A percentile compares a stretch with the other conserved stretches of the same genome.
Evolutionary conservation across 2,329 filamentous ascomycete genomes (phyloP).

Genomic region (Trichoderma polysporum): DNA sequence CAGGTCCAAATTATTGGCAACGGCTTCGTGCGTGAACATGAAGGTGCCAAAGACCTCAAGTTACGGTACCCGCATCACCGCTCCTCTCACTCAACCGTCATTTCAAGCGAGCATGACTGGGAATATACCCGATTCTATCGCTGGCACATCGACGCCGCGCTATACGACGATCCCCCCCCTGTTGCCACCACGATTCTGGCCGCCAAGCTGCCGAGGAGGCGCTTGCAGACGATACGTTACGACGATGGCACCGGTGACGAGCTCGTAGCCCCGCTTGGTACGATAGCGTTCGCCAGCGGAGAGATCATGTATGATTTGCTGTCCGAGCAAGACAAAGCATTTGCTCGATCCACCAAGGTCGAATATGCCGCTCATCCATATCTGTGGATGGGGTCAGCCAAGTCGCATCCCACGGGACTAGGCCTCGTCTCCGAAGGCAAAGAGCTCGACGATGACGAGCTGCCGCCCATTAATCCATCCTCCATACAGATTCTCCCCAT

Average conservation of each 20-base stretch:
- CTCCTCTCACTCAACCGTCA: neutral
- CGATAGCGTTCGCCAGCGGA: neutral
- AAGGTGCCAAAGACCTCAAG: neutral
- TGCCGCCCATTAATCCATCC: neutral
- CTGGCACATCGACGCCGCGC: neutral
- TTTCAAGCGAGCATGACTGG: neutral
- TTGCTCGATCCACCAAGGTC: neutral
- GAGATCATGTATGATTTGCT: neutral
- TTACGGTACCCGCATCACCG: neutral
- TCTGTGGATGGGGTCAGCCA: neutral
- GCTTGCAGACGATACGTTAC: neutral
- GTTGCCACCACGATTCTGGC: neutral
- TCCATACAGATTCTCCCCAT: neutral
- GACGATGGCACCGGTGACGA: neutral
- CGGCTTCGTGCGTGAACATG: neutral
- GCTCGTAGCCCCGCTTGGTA: neutral
- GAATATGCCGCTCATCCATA: neutral
- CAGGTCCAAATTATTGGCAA: conserved; percentile 4
- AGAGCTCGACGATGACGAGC: neutral
- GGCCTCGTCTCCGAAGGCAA: neutral
- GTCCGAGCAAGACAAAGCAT: neutral
- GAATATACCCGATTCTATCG: neutral
- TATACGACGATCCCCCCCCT: neutral
- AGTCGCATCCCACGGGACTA: neutral
- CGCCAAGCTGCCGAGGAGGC: neutral